Base-by-base conservation (phyloP, 1,284 basidiomycete genomes). In the Melampsora larici-populina region DNA sequence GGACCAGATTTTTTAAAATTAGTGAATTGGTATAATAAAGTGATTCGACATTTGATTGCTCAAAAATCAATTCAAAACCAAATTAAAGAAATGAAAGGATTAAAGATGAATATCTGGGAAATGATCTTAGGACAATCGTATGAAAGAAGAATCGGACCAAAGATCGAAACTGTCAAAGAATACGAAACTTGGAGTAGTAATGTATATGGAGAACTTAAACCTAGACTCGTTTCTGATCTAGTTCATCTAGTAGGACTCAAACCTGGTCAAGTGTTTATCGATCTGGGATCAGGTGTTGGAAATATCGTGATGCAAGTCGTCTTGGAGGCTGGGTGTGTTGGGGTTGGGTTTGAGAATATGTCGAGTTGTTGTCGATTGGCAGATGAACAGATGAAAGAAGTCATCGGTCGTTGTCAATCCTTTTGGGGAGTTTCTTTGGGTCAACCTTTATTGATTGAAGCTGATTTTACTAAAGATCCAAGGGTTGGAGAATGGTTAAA, bases 201-300 rank as follows among this genome's bases (percentile, higher is more conserved):
- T 65, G 82, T 83, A 3, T 86, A 85, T 68, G 85, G 84, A 63
- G 85, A 85, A 79, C 80, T 86, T 33, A 80, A 85, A 18, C 84
- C 85, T 0, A 81, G 82, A 21, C 85, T 86, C 78, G 82, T 85
- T 78, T 83, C 83, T 29, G 83, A 85, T 78, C 82, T 85, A 51
- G 82, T 84, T 1, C 80, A 83, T 26, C 80, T 84, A 55, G 83
- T 84, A 9, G 43, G 68, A 7, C 80, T 86, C 0, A 82, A 82
- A 1, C 83, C 84, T 0, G 78, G 78, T 33, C 83, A 82, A 31
- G 82, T 83, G 15, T 85, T 86, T 79, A 82, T 88, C 31, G 88
- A 88, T 80, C 84, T 88, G 17, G 88, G 88, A 0, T 86, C 85
- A 1, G 88, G 88, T 0, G 87, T 88, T 0, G 87, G 87, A 36